Evolutionary conservation across 139 green algal species (phyloP), one percentile per base, ranked within the genome.

Genomic region (Chlorella sp.): DNA sequence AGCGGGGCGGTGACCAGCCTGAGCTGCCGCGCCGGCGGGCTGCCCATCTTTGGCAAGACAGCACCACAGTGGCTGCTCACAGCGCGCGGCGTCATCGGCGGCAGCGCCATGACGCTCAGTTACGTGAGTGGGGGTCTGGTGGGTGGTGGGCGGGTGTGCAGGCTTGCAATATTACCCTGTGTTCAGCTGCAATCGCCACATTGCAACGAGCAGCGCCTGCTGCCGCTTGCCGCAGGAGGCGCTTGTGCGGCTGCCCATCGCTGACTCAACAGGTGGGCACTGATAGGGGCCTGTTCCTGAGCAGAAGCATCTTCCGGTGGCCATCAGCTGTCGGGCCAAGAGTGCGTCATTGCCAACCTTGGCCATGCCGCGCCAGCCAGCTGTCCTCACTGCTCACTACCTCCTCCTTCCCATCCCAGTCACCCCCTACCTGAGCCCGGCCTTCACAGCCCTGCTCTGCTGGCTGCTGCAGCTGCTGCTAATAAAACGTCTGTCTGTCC

Each of bases 171-270:
- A n/a, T n/a, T n/a, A n/a, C n/a, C n/a, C n/a, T n/a, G n/a, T n/a
- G n/a, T n/a, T n/a, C 40, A 62, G 22, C 36, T 26, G 41, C 76
- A 73, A 11, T n/a, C n/a, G n/a, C n/a, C n/a, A n/a, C n/a, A n/a
- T n/a, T n/a, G n/a, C n/a, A n/a, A n/a, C n/a, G n/a, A n/a, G n/a
- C n/a, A n/a, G n/a, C n/a, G n/a, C n/a, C 32, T 51, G 20, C 19
- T n/a, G 2, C 6, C 8, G 13, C 68, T 48, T 26, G 38, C 7
- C 34, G 38, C 68, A 38, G 64, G 64, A 91, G 0, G 85, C 80
- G 28, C 84, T 94, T 0, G 73, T 87, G 17, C 48, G 83, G 20
- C 78, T 92, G 69, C 80, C 86, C 28, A 62, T 92, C 1, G 70
- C 44, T 0, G 86, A 90, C 43, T 89, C 88, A 24, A 60, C 51